These are phyloP conservation scores for Collybiopsis luxurians DNA, from an alignment of 768 basidiomycete genomes.

Conservation along the genomic window DNA sequence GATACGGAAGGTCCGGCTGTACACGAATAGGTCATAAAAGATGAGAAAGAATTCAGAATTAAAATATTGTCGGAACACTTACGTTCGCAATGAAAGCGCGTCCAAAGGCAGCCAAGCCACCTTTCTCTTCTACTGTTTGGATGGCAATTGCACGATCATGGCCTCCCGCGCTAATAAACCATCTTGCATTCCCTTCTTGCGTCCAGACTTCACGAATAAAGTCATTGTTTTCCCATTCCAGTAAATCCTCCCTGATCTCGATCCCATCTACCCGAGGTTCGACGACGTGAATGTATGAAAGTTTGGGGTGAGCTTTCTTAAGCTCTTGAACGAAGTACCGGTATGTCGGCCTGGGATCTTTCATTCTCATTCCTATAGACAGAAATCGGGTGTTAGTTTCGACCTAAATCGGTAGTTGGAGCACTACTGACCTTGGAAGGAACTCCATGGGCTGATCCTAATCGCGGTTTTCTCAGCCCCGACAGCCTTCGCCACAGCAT, in stretches of 20 bases:
- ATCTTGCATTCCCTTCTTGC: constrained; percentile 11
- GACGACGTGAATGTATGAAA: constrained; percentile 45
- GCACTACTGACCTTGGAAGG: constrained; percentile 25
- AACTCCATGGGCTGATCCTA: constrained; percentile 45
- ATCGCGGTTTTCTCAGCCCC: constrained; percentile 43
- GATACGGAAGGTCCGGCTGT: constrained; percentile 32
- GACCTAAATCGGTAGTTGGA: neutral
- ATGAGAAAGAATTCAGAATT: neutral
- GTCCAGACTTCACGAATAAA: constrained; percentile 22
- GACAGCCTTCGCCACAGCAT: constrained; percentile 40
- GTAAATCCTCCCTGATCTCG: neutral
- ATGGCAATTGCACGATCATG: constrained; percentile 23
- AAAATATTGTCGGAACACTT: neutral
- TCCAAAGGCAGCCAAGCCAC: constrained; percentile 28
- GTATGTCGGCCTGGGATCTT: constrained; percentile 45
- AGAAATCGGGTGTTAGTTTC: constrained; percentile 11
- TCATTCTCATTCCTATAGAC: constrained; percentile 37
- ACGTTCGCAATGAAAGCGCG: constrained; percentile 31
- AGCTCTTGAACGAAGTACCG: constrained; percentile 36
- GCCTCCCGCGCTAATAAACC: constrained; percentile 27
- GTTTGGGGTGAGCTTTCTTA: constrained; percentile 22
- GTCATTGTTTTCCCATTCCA: constrained; percentile 14
- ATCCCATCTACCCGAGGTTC: constrained; percentile 26
- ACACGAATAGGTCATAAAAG: neutral
- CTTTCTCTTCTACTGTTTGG: constrained; percentile 20